A percentile compares a stretch with the other conserved stretches of the same genome.
These are phyloP conservation scores for Dothideomycetes sp. DNA, from an alignment of 2,329 filamentous ascomycete species.

Conservation along the genomic window DNA sequence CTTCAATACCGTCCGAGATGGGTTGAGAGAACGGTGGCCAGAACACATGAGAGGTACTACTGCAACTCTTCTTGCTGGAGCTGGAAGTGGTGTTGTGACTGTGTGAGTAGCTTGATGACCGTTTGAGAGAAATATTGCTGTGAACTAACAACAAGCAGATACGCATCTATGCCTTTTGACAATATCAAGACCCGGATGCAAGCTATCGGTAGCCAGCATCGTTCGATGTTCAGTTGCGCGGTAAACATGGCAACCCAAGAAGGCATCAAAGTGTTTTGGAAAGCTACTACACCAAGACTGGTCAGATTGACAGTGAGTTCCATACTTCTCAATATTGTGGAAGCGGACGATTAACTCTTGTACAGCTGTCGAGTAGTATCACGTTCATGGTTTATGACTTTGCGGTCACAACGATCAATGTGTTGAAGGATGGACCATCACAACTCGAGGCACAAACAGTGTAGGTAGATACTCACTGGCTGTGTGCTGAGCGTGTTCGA, in stretches of 20 bases:
- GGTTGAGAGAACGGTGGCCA: slow-evolving; percentile 2
- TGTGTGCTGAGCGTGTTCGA: too few species aligned
- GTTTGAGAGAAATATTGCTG: too few species aligned
- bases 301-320: slow-evolving; percentile 14
- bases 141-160: neutral
- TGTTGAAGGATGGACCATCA: too few species aligned
- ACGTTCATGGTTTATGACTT: slow-evolving; percentile 13
- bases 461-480: too few species aligned
- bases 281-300: slow-evolving; percentile 12
- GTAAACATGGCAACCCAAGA: slow-evolving; percentile 7
- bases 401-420: slow-evolving; percentile 2
- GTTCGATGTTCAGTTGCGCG: slow-evolving; percentile 9
- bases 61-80: slow-evolving; percentile 16
- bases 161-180: slow-evolving; percentile 20
- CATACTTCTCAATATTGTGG: too few species aligned
- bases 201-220: slow-evolving; percentile 21
- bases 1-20: slow-evolving; percentile 19
- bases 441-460: too few species aligned
- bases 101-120: slow-evolving; percentile 16
- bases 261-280: slow-evolving; percentile 13
- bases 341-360: too few species aligned
- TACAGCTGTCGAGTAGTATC: slow-evolving; percentile 11
- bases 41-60: slow-evolving; percentile 4
- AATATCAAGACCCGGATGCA: slow-evolving; percentile 22
- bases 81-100: slow-evolving; percentile 18